Base-by-base conservation (phyloP, 2,329 filamentous ascomycete species). In the Hansfordia pulvinata region DNA sequence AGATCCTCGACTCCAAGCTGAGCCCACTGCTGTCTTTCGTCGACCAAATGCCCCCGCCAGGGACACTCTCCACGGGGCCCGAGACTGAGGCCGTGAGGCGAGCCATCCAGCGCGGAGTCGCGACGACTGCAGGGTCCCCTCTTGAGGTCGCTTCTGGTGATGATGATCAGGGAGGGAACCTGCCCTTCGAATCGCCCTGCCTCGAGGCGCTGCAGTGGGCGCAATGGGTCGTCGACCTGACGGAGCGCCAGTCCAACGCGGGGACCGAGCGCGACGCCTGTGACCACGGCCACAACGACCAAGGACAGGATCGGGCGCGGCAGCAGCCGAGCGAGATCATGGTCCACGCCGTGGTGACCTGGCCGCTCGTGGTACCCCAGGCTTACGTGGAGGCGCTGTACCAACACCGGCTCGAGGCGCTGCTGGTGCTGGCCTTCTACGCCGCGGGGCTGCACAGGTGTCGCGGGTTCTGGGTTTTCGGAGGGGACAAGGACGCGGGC, bases 351-450 rank as follows among this genome's bases (percentile, higher is more conserved):
- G 35, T 50, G 4, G 51, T 44, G 19, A 33, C 45, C 2, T 59
- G 53, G 53, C 42, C 51, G 3, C 44, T 56, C 13, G 37, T 46
- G 3, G 30, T 52, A 10, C 36, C 46, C 5, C 32, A 39, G 2
- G 41, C 45, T 10, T 54, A 43, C 29, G 43, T 45, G 10, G 33
- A 30, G 3, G 25, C 53, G 22, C 34, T 57, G n/a, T 35, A 38
- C 7, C 20, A 36, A 19, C 38, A 39, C 15, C 39, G 39, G 11
- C 44, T 49, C 0, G 52, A 54, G 16, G 50, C 50, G 2, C 37
- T 58, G 26, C 30, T 52, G 2, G 31, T 58, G 8, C 28, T 58
- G 16, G 49, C 47, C 4, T 39, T 52, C 30, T 58, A 52, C 32
- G 42, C 47, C 2, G 34, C 51, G 6, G 26, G 54, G 20, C 25